Conservation (phyloP, 257 asterid species). For the Fraxinus excelsior region DNA sequence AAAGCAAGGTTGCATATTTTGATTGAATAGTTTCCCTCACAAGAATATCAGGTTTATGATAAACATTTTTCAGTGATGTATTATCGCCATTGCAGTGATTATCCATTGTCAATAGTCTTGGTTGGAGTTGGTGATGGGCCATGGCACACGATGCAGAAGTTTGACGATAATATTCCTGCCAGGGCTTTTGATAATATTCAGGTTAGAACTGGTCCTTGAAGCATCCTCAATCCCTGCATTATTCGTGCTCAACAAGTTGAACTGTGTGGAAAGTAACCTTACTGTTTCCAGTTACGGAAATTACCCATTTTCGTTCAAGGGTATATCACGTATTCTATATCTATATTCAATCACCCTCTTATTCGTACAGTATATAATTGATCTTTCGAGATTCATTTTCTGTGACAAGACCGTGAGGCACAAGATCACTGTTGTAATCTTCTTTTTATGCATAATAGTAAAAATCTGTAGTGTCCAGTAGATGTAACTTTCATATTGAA, state of each 20-base stretch:
- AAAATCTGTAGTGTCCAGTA: neutral
- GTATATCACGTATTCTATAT: no score
- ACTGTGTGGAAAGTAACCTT: no score
- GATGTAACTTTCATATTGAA: neutral
- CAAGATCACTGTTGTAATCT: neutral
- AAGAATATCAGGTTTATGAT: neutral
- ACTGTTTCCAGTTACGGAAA: no score
- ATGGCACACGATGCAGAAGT: constrained; percentile 84
- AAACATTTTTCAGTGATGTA: neutral
- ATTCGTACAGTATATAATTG: neutral
- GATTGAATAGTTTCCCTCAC: neutral
- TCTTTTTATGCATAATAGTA: neutral
- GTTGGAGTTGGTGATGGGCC: constrained; percentile 99
- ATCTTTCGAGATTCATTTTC: neutral
- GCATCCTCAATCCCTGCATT: neutral
- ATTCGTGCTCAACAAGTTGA: no score
- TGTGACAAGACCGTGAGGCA: neutral
- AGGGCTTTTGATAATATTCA: constrained; percentile 85
- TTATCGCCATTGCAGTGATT: constrained; percentile 47
- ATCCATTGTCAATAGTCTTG: constrained; percentile 81
- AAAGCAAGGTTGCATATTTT: constrained; percentile 61
- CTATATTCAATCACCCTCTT: neutral
- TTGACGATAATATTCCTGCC: constrained; percentile 89
- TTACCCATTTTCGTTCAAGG: no score
- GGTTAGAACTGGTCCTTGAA: constrained; percentile 35